phyloP scores from a whole-genome alignment of 2,329 filamentous ascomycete species.

The Botrytis paeoniae region DNA sequence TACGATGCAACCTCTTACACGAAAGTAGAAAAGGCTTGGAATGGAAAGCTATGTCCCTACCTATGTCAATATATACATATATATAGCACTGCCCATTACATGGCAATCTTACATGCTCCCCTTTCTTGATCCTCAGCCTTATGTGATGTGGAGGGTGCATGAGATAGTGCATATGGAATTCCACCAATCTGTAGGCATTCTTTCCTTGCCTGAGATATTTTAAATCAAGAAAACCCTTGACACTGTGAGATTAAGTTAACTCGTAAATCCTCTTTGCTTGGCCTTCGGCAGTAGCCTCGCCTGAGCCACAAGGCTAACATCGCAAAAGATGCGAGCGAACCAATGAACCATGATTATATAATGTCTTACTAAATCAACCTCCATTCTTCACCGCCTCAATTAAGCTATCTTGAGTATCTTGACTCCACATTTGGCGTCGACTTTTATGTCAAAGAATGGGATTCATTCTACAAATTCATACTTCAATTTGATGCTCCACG shows the following conservation, averaged over 20 bases:
- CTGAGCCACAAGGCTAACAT: conserved; percentile 2
- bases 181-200: not conserved
- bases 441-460: conserved; percentile 1
- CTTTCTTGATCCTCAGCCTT: not conserved
- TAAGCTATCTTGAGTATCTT: not conserved
- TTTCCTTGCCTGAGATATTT: not conserved
- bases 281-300: not conserved
- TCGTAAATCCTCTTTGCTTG: not conserved
- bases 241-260: not conserved
- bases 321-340: not conserved
- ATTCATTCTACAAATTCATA: not conserved
- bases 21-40: not conserved
- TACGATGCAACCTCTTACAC: not conserved
- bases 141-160: not conserved
- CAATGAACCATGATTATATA: not conserved
- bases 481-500: not conserved
- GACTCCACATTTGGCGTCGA: not conserved
- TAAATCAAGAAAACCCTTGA: not conserved
- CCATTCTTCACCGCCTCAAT: not conserved
- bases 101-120: not conserved
- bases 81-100: not conserved
- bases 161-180: not conserved
- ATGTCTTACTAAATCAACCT: not conserved
- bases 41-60: not conserved
- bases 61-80: not conserved